Evolutionary conservation across 1,284 basidiomycete species (phyloP).

Genomic region (Pulveroboletus sp.): DNA sequence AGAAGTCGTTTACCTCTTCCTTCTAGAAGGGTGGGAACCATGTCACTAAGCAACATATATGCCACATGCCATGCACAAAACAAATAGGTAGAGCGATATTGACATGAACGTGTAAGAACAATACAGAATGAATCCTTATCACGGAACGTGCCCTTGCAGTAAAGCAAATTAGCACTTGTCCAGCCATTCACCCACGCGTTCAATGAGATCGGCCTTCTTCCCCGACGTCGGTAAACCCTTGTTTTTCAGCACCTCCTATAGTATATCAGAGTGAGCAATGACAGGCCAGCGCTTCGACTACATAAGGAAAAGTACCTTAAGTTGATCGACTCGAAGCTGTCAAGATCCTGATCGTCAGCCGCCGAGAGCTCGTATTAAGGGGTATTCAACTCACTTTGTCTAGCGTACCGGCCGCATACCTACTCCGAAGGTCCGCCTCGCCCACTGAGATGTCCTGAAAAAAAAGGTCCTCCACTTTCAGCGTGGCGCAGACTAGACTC

Average conservation of each 20-base stretch:
- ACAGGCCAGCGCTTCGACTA: neutral
- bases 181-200: slow-evolving; percentile 63
- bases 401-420: slow-evolving; percentile 58
- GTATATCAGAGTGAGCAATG: slow-evolving; percentile 16
- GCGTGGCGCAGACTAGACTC: neutral
- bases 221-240: slow-evolving; percentile 62
- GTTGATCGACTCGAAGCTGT: slow-evolving; percentile 75
- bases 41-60: neutral
- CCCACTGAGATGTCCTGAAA: slow-evolving; percentile 56
- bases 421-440: slow-evolving; percentile 69
- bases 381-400: slow-evolving; percentile 54
- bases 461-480: neutral
- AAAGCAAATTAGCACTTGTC: slow-evolving; percentile 12
- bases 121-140: neutral
- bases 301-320: slow-evolving; percentile 54
- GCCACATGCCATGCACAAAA: neutral
- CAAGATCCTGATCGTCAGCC: slow-evolving; percentile 16
- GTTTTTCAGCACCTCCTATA: slow-evolving; percentile 66
- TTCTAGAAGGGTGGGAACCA: neutral
- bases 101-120: neutral
- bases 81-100: neutral
- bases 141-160: neutral
- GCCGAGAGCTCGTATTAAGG: neutral
- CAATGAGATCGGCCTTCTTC: slow-evolving; percentile 69
- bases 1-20: neutral